phyloP scores from a whole-genome alignment of 148 eudicot genomes.

The Vaccinium darrowii region DNA sequence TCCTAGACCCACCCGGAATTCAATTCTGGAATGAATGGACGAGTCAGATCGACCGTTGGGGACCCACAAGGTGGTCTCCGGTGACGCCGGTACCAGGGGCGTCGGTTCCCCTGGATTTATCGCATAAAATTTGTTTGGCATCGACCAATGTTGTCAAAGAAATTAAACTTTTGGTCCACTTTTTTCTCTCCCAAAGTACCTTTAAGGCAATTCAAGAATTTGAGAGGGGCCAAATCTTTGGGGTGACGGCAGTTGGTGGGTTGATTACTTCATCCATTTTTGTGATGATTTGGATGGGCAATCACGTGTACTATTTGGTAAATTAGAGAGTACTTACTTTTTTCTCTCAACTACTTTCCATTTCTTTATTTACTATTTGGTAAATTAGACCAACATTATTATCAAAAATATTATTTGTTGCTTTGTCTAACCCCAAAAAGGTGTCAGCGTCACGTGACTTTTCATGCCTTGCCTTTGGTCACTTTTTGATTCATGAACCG shows the following conservation, averaged over 20 bases:
- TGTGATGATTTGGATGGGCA: not conserved
- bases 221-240: not conserved
- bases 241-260: not conserved
- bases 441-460: constrained; percentile 8
- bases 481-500: not conserved
- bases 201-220: not conserved
- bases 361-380: constrained; percentile 5
- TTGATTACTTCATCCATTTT: not conserved
- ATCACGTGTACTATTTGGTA: not conserved
- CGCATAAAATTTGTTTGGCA: not conserved
- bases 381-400: not conserved
- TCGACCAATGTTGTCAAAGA: not conserved
- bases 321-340: no score
- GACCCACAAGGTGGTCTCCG: no score
- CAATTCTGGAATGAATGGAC: no score
- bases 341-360: not conserved
- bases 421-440: not conserved
- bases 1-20: no score
- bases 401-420: not conserved
- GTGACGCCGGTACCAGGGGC: no score
- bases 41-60: no score
- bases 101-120: no score
- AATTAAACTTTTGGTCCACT: no score
- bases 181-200: not conserved
- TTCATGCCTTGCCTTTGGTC: not conserved